Conservation (phyloP, 768 basidiomycete species). For the Kondoa subrosea region DNA sequence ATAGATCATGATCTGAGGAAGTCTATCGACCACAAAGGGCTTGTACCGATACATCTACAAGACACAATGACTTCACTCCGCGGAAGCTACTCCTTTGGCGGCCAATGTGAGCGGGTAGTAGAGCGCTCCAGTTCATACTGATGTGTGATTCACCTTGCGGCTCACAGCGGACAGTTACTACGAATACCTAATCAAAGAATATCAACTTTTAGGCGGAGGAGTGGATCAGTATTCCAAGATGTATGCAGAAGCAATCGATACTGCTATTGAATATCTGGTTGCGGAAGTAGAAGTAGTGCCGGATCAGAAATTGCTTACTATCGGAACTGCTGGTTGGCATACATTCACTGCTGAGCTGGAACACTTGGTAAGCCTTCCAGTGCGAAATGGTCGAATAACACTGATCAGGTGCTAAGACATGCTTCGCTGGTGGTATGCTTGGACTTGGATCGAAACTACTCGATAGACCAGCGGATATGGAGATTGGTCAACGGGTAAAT, state of each 20-base stretch:
- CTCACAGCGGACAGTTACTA: slow-evolving; percentile 30
- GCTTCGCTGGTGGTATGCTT: slow-evolving; percentile 37
- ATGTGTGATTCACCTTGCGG: neutral
- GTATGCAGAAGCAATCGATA: slow-evolving; percentile 32
- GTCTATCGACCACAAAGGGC: neutral
- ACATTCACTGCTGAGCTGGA: slow-evolving; percentile 26
- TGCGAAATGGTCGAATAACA: neutral
- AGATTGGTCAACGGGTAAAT: slow-evolving; percentile 18
- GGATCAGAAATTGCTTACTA: slow-evolving; percentile 4
- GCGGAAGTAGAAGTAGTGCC: slow-evolving; percentile 28
- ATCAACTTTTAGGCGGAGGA: slow-evolving; percentile 31
- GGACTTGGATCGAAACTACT: slow-evolving; percentile 35
- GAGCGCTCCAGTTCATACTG: no score
- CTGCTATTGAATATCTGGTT: slow-evolving; percentile 29
- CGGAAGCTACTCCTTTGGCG: slow-evolving; percentile 34
- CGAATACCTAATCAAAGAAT: slow-evolving; percentile 37
- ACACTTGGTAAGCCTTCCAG: slow-evolving; percentile 19
- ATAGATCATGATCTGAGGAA: slow-evolving; percentile 13
- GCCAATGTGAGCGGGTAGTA: neutral
- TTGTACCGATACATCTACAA: slow-evolving; percentile 9
- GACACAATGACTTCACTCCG: slow-evolving; percentile 14
- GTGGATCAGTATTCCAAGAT: slow-evolving; percentile 31
- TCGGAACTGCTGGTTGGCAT: slow-evolving; percentile 13
- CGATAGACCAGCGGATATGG: slow-evolving; percentile 31
- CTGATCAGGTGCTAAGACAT: slow-evolving; percentile 20